Evolutionary conservation across 129 eudicot species (phyloP).

Genomic region (Heracleum sosnowskyi): DNA sequence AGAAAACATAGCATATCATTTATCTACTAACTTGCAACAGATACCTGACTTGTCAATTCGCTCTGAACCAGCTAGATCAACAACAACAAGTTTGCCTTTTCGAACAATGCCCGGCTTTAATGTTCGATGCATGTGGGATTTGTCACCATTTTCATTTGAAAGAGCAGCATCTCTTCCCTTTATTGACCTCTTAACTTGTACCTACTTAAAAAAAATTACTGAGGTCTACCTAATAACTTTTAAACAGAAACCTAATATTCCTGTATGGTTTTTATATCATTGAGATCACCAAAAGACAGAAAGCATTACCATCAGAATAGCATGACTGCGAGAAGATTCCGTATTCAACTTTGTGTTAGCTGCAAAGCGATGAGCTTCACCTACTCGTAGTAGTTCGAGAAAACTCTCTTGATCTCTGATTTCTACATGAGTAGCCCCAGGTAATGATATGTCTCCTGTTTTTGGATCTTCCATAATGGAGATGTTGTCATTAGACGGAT

Average conservation of each 20-base stretch:
- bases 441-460: slow-evolving; percentile 89
- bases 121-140: slow-evolving; percentile 38
- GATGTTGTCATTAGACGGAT: slow-evolving; percentile 76
- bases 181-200: slow-evolving; percentile 67
- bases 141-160: slow-evolving; percentile 42
- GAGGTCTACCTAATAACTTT: background rate
- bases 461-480: slow-evolving; percentile 78
- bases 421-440: slow-evolving; percentile 71
- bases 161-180: slow-evolving; percentile 45
- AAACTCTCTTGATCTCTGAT: slow-evolving; percentile 76
- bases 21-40: background rate
- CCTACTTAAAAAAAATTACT: slow-evolving; percentile 32
- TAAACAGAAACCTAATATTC: background rate
- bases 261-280: slow-evolving; percentile 3
- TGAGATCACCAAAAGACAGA: slow-evolving; percentile 5
- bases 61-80: slow-evolving; percentile 98
- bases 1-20: background rate
- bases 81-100: slow-evolving; percentile 78
- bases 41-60: slow-evolving; percentile 88
- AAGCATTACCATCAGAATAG: slow-evolving; percentile 68
- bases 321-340: slow-evolving; percentile 97
- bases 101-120: slow-evolving; percentile 68
- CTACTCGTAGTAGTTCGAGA: slow-evolving; percentile 63
- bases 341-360: slow-evolving; percentile 91
- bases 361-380: slow-evolving; percentile 96